Evolutionary conservation across 352 stramenopile genomes (phyloP).

Genomic region (Phytophthora ramorum): DNA sequence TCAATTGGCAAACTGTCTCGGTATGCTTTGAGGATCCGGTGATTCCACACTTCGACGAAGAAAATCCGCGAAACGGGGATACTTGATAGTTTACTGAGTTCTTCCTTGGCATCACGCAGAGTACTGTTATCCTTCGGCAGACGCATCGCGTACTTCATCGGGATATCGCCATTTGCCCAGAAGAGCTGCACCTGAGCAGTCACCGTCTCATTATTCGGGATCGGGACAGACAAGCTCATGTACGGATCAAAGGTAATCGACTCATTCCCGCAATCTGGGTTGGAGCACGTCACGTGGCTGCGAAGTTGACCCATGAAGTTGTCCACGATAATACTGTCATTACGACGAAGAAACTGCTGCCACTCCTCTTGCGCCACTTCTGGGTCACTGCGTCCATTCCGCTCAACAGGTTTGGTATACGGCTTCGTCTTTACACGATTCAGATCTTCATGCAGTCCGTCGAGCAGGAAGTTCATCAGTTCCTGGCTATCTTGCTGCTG

Average conservation of each 20-base stretch:
- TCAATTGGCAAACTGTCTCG: constrained; percentile 53
- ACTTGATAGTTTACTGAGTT: constrained; percentile 57
- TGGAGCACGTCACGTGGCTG: constrained; percentile 87
- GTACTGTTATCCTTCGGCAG: constrained; percentile 58
- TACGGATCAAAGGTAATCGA: constrained; percentile 92
- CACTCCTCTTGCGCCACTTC: constrained; percentile 84
- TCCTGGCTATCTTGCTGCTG: constrained; percentile 94
- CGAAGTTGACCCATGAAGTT: constrained; percentile 92
- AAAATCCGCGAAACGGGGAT: constrained; percentile 61
- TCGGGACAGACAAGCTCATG: constrained; percentile 90
- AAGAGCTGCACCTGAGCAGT: constrained; percentile 73
- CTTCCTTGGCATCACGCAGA: constrained; percentile 65
- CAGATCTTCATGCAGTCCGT: constrained; percentile 93
- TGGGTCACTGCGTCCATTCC: constrained; percentile 68
- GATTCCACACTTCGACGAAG: constrained; percentile 77
- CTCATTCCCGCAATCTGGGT: constrained; percentile 75
- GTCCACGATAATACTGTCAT: constrained; percentile 93
- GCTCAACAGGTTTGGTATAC: constrained; percentile 75
- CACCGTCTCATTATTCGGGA: constrained; percentile 73
- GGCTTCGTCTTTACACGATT: constrained; percentile 89
- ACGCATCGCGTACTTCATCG: constrained; percentile 75
- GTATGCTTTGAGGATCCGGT: constrained; percentile 70
- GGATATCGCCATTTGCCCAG: constrained; percentile 73
- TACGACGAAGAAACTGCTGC: constrained; percentile 88
- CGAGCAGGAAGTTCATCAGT: constrained; percentile 93